These are phyloP conservation scores for Pseudocercospora macadamiae DNA, from an alignment of 2,329 filamentous ascomycete genomes.

Conservation along the genomic window DNA sequence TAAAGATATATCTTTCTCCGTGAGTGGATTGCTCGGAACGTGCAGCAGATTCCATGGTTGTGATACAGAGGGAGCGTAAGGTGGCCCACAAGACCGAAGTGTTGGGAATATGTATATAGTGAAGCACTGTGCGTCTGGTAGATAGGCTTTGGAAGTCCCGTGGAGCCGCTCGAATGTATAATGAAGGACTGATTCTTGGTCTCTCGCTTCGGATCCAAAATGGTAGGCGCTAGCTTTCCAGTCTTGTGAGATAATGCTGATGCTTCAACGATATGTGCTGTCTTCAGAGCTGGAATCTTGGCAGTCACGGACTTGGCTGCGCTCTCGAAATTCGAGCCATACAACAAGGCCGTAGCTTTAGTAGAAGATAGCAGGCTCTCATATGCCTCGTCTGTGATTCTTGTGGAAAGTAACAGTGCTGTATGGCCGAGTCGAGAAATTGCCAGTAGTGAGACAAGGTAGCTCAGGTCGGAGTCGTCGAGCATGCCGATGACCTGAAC, in stretches of 20 bases:
- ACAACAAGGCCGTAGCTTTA: constrained; percentile 28
- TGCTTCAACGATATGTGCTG: constrained; percentile 33
- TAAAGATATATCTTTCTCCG: constrained; percentile 55
- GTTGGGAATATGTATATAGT: constrained; percentile 50
- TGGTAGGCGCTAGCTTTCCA: constrained; percentile 8
- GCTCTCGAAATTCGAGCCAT: constrained; percentile 28
- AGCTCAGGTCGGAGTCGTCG: constrained; percentile 57
- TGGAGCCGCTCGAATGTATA: constrained; percentile 57
- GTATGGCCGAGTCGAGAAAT: constrained; percentile 59
- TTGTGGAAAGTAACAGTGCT: constrained; percentile 56
- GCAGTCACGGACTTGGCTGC: constrained; percentile 30
- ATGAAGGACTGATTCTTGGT: constrained; percentile 42
- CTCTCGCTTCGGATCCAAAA: constrained; percentile 34
- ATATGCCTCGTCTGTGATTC: constrained; percentile 55
- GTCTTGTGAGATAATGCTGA: background rate
- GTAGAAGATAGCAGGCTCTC: constrained; percentile 50
- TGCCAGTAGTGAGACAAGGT: constrained; percentile 56
- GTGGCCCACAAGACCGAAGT: constrained; percentile 51
- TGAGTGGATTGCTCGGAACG: constrained; percentile 55
- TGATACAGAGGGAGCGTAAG: constrained; percentile 61
- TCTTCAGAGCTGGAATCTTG: constrained; percentile 32
- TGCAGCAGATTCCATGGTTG: constrained; percentile 57
- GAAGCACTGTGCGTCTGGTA: constrained; percentile 56
- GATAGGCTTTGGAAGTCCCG: constrained; percentile 64
- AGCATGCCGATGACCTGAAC: constrained; percentile 51